phyloP scores from a whole-genome alignment of 768 basidiomycete species.

The Macrolepiota fuliginosa region DNA sequence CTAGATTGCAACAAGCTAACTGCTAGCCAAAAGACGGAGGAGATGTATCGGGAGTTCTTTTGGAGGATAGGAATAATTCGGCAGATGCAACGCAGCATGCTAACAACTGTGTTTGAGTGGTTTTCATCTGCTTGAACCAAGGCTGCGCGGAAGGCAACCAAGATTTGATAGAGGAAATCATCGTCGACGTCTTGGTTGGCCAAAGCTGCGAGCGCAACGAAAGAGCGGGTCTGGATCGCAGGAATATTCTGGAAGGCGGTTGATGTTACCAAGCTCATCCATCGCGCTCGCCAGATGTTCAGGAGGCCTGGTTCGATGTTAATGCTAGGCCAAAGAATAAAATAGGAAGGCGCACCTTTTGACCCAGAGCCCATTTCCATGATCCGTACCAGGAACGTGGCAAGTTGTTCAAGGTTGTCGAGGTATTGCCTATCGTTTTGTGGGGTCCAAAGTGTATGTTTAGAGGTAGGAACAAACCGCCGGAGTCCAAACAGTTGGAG shows the following conservation, averaged over 20 bases:
- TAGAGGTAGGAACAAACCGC: slow-evolving; percentile 62
- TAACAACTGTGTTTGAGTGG: slow-evolving; percentile 71
- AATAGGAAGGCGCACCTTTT: slow-evolving; percentile 47
- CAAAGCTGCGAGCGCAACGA: slow-evolving; percentile 80
- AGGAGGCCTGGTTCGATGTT: slow-evolving; percentile 49
- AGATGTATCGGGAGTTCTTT: slow-evolving; percentile 67
- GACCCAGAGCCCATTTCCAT: slow-evolving; percentile 66
- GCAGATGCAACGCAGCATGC: slow-evolving; percentile 86
- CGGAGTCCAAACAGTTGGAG: slow-evolving; percentile 73
- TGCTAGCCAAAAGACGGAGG: slow-evolving; percentile 83
- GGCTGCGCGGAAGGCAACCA: slow-evolving; percentile 80
- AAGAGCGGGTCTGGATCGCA: slow-evolving; percentile 84
- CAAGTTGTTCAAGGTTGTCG: slow-evolving; percentile 65
- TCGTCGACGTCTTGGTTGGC: slow-evolving; percentile 86
- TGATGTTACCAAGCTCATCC: slow-evolving; percentile 88
- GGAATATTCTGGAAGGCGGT: slow-evolving; percentile 90
- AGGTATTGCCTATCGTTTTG: slow-evolving; percentile 54
- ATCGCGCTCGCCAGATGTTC: slow-evolving; percentile 90
- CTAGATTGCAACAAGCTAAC: slow-evolving; percentile 81
- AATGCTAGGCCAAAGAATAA: not conserved
- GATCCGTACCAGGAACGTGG: slow-evolving; percentile 58
- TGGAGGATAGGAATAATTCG: slow-evolving; percentile 72
- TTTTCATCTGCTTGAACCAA: slow-evolving; percentile 65
- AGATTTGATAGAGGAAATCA: slow-evolving; percentile 90
- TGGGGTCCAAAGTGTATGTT: slow-evolving; percentile 60